Conservation (phyloP, 1,139 yeast species). For the Wickerhamomyces sp. region DNA sequence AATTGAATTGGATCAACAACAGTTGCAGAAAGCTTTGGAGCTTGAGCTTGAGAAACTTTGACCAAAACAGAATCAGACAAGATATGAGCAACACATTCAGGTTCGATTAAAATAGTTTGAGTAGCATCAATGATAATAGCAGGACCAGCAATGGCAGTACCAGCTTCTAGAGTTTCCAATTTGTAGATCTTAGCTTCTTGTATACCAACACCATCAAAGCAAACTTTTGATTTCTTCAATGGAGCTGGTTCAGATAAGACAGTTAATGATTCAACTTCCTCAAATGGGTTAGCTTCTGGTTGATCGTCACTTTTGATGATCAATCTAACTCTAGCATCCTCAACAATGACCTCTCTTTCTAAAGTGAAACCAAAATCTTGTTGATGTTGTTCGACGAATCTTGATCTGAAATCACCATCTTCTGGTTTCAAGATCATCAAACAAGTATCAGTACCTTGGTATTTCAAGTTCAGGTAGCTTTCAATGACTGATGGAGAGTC, state of each 20-base stretch:
- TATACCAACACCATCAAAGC: slow-evolving; percentile 39
- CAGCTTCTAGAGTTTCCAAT: slow-evolving; percentile 46
- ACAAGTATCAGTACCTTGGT: slow-evolving; percentile 83
- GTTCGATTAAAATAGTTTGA: slow-evolving; percentile 80
- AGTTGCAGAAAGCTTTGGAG: slow-evolving; percentile 29
- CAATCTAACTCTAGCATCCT: slow-evolving; percentile 74
- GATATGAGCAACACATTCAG: slow-evolving; percentile 59
- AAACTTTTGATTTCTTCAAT: slow-evolving; percentile 21
- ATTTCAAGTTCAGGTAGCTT: slow-evolving; percentile 64
- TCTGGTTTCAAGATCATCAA: slow-evolving; percentile 51
- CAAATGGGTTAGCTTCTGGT: slow-evolving; percentile 15
- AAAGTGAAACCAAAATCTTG: slow-evolving; percentile 70
- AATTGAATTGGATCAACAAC: slow-evolving; percentile 61
- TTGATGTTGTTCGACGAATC: slow-evolving; percentile 48
- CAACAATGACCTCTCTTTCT: slow-evolving; percentile 61
- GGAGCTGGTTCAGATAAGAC: too few relatives aligned
- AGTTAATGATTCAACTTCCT: slow-evolving; percentile 7
- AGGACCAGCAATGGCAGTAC: slow-evolving; percentile 63
- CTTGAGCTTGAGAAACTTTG: slow-evolving; percentile 26
- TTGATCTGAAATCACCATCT: slow-evolving; percentile 28
- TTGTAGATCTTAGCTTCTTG: slow-evolving; percentile 45
- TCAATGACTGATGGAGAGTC: too few relatives aligned
- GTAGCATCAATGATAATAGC: slow-evolving; percentile 82
- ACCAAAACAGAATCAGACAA: slow-evolving; percentile 55
- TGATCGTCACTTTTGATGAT: slow-evolving; percentile 48